Base-by-base conservation (phyloP, 2,329 filamentous ascomycete species). In the Xylariaceae sp. region DNA sequence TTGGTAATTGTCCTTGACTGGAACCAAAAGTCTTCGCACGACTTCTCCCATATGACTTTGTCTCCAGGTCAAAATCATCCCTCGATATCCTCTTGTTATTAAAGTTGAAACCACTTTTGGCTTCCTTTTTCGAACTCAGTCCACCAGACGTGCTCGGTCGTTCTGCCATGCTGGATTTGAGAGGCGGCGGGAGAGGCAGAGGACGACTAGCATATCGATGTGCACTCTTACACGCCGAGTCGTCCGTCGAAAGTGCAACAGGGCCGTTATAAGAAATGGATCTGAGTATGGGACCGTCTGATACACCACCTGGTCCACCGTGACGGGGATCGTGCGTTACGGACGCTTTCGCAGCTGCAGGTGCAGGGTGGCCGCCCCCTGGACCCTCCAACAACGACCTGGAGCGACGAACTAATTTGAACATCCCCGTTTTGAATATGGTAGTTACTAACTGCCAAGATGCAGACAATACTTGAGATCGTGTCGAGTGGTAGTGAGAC, bases 51-150 rank as follows among this genome's bases (percentile, higher is more conserved):
- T 71, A 55, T 65, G 59, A 43, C 44, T 54, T 56, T 36, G 55
- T 56, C 39, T 57, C 65, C 48, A 73, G 51, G 48, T 67, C 70
- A 56, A 70, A 68, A 55, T 74, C 71, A 55, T 73, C 71, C 45
- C 67, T 74, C 18, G 75, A 78, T 39, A 74, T 61, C 54, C 74
- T 69, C 60, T 73, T 76, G 56, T 71, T 66, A 46, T 27, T 27
- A 27, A 65, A 66, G 36, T 62, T 62, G 47, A 63, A 62, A 47
- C 58, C 58, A 48, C 45, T 55, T 33, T 56, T 62, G 39, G 58
- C 57, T 47, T 58, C 52, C 50, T 59, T 67, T 50, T 49, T 65
- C 39, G 62, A 63, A 40, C 57, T 57, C 30, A 66, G 62, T 18
- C 70, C 70, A 31, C 66, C 66, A 44, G 71, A 74, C 17, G 72